Percentiles rank a stretch among this genome's conserved stretches.
Evolutionary conservation across 495 filamentous ascomycete species (phyloP).

Genomic region (Neurospora sp.): DNA sequence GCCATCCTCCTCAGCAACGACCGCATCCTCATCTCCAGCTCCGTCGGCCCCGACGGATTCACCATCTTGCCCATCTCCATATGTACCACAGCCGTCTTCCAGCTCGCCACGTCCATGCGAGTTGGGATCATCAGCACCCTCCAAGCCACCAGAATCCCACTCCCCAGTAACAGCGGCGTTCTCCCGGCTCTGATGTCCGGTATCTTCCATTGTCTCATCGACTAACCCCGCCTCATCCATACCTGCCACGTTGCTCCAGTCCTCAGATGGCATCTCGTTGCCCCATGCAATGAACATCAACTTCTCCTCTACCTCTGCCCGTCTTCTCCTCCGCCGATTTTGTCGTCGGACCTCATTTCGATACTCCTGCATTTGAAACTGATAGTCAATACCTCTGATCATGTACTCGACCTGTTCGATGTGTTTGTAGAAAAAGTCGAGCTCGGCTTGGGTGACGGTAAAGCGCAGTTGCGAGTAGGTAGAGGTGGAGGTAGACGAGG

Average conservation of each 20-base stretch:
- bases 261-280: neutral
- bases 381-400: neutral
- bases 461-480: neutral
- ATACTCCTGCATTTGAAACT: neutral
- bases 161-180: neutral
- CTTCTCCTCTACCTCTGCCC: neutral
- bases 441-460: neutral
- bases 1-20: neutral
- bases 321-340: neutral
- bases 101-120: neutral
- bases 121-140: neutral
- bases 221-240: neutral
- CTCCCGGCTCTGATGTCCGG: neutral
- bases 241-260: neutral
- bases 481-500: neutral
- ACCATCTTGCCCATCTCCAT: neutral
- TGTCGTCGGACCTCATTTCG: neutral
- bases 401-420: neutral
- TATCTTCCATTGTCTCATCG: too few relatives aligned
- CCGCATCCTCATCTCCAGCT: neutral
- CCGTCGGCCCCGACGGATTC: neutral
- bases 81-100: neutral
- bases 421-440: neutral
- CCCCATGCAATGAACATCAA: neutral
- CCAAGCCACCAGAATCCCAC: neutral